Evolutionary conservation across 1,284 basidiomycete species (phyloP), one percentile per base, ranked within the genome.

Genomic region (Ganoderma sinense): DNA sequence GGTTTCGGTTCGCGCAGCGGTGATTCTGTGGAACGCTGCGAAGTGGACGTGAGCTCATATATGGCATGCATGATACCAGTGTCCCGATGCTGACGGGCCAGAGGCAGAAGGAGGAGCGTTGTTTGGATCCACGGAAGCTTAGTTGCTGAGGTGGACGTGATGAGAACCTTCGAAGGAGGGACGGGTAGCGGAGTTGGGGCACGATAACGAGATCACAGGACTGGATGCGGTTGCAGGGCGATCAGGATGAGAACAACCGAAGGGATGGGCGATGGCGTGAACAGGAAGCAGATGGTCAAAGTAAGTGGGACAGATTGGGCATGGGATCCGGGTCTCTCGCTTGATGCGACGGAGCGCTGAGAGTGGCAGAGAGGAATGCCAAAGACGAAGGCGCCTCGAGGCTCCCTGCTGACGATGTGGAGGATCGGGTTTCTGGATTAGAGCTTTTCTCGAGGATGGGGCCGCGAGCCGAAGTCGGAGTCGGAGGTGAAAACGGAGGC

Each of bases 271-370:
- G 23, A 56, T 56, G 31, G 53, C 16, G 31, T 56, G 29, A 18
- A 56, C 18, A 31, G 26, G 53, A 13, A 55, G 53, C 26, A 8
- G 53, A 56, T 18, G 53, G 29, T 33, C 18, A 33, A 31, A 56
- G 33, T 13, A 39, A 16, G 56, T 39, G 31, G n/a, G 31, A 39
- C 33, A 39, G 18, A 13, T 39, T 33, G n/a, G 11, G 20, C 56
- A 59, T 59, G 56, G 56, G 33, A 59, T 59, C 31, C 56, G 33
- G 11, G 33, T 59, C 33, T 33, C 31, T 29, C 10, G 56, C 10
- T 59, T 33, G 56, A 59, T 59, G 33, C 33, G n/a, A 59, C 56
- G 56, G 56, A 59, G 56, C 56, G 56, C 56, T 23, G 56, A 59
- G 8, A 56, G 53, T 14, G 29, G 53, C 13, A 55, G 53, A 13